Percentiles rank a stretch among this genome's conserved stretches.
Evolutionary conservation across 2,329 filamentous ascomycete genomes (phyloP).

Genomic region (Curvularia hawaiiensis): DNA sequence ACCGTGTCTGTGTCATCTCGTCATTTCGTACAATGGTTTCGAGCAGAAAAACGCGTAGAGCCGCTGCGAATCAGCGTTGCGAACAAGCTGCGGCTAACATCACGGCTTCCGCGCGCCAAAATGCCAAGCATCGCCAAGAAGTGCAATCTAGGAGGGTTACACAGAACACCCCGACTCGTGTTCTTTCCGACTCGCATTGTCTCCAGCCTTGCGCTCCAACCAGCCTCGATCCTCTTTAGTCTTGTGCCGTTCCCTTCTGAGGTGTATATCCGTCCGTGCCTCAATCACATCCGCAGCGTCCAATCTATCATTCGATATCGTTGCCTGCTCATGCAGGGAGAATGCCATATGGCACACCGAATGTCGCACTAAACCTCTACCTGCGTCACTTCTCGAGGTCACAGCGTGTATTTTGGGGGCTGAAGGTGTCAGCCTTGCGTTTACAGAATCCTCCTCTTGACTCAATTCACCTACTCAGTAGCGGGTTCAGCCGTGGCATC

Average conservation of each 20-base stretch:
- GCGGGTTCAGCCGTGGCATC: background rate
- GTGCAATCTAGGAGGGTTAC: background rate
- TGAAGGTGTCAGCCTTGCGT: background rate
- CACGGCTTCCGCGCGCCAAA: background rate
- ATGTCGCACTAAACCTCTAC: conserved; percentile 1
- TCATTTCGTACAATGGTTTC: background rate
- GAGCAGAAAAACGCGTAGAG: background rate
- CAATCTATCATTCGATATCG: background rate
- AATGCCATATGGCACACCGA: conserved; percentile 6
- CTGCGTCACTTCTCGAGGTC: background rate
- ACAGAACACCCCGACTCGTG: background rate
- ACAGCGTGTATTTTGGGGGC: background rate
- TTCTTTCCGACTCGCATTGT: background rate
- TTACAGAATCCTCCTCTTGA: background rate
- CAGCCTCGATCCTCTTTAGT: no score
- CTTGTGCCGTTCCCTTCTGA: background rate
- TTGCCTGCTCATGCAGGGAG: background rate
- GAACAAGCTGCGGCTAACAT: background rate
- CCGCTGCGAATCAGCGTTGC: background rate
- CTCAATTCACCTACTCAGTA: background rate
- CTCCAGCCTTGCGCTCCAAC: background rate
- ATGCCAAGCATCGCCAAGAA: background rate
- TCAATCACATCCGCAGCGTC: background rate
- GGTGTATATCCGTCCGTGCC: background rate
- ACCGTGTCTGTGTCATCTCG: background rate